Conservation (phyloP, 2,329 filamentous ascomycete genomes). For the Penicillium sumatraense region DNA sequence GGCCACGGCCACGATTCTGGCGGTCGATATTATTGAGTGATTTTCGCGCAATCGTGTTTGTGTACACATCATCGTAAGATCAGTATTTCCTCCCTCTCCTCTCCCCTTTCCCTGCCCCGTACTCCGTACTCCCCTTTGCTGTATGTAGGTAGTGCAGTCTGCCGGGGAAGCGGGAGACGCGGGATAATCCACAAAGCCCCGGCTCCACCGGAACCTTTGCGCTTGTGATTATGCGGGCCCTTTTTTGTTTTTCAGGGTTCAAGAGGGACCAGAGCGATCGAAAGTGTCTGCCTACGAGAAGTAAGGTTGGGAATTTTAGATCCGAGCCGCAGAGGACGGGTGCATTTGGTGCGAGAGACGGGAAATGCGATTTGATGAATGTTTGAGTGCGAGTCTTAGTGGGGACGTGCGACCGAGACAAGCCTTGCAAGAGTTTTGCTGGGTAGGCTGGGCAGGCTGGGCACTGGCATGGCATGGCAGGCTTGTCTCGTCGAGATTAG, state of each 20-base stretch:
- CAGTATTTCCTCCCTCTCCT: not conserved
- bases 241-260: not conserved
- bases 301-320: no score
- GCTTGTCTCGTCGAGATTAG: conserved; percentile 3
- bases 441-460: no score
- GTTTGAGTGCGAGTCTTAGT: not conserved
- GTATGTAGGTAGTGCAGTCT: no score
- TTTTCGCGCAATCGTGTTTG: not conserved
- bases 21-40: not conserved
- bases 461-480: no score
- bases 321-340: no score
- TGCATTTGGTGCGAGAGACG: no score
- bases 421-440: not conserved
- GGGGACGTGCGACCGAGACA: not conserved
- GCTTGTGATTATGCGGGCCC: not conserved
- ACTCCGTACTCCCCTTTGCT: no score
- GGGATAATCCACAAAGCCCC: not conserved
- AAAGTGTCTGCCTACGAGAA: not conserved
- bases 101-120: no score
- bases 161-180: conserved; percentile 1
- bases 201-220: not conserved
- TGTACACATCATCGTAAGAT: not conserved
- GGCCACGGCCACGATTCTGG: not conserved
- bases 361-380: not conserved
- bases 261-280: not conserved